These are phyloP conservation scores for Fusarium concolor DNA, from an alignment of 2,329 filamentous ascomycete genomes.

Conservation along the genomic window DNA sequence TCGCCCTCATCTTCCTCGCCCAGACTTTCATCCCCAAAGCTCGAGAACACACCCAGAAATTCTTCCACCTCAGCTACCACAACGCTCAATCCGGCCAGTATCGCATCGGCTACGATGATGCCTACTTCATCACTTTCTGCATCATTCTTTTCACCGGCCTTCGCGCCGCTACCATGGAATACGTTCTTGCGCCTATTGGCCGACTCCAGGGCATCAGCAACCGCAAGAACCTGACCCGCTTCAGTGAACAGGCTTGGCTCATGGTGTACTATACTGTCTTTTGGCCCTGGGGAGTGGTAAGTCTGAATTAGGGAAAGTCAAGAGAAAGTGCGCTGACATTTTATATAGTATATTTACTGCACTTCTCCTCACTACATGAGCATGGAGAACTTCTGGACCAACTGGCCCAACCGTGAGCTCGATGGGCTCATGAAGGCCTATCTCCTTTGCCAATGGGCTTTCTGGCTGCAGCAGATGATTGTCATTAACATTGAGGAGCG, in stretches of 20 bases:
- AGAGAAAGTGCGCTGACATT: not conserved
- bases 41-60: conserved; percentile 82
- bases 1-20: conserved; percentile 83
- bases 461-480: conserved; percentile 94
- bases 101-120: conserved; percentile 81
- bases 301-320: conserved; percentile 46
- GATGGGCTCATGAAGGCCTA: conserved; percentile 84
- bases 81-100: conserved; percentile 77
- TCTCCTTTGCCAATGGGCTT: conserved; percentile 88
- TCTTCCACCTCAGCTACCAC: conserved; percentile 88
- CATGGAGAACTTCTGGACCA: conserved; percentile 81
- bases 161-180: conserved; percentile 87
- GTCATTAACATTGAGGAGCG: conserved; percentile 95
- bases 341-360: conserved; percentile 79
- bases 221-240: conserved; percentile 81
- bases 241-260: conserved; percentile 95
- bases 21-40: conserved; percentile 86
- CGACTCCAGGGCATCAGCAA: conserved; percentile 78
- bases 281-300: conserved; percentile 86
- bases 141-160: conserved; percentile 88
- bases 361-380: conserved; percentile 83
- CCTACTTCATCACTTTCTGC: conserved; percentile 82
- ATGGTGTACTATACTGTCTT: conserved; percentile 84
- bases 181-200: conserved; percentile 83
- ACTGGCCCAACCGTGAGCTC: conserved; percentile 85